Base-by-base conservation (phyloP, 768 basidiomycete species). In the Psilocybe azurescens region DNA sequence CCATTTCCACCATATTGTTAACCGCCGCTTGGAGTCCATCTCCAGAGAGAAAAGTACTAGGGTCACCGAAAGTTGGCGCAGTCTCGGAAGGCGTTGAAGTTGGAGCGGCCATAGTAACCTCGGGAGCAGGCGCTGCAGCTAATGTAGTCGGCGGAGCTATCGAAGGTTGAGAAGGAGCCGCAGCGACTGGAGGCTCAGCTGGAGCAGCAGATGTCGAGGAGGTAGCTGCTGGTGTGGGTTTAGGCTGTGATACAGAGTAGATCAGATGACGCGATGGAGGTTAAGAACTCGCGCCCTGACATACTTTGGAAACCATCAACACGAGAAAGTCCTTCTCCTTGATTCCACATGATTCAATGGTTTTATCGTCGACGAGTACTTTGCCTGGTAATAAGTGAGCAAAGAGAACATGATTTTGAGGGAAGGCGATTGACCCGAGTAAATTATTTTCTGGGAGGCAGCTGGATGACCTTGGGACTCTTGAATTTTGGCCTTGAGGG, bases 311-410 rank as follows among this genome's bases (percentile, higher is more conserved):
- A 36, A 98, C 93, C 97, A 99, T 99, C 47, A 99, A 87, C n/a
- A 99, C 97, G 62, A 99, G 79, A 79, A 99, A 99, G 75, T 97
- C 97, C 80, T 97, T 99, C 78, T 99, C 97, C 79, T 97, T 96
- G 82, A 99, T 93, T 57, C 90, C 87, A 70, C 90, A 92, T 50
- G 91, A 90, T 68, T 85, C 91, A 38, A 99, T 85, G 1, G 90
- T 91, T 81, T 95, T 96, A 61, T 88, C 86, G 74, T 99, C 95
- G 9, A 86, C 73, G 20, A 99, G 83, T 51, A 99, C 90, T 82
- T 97, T 96, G 58, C 97, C 97, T 97, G 73, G 28, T 64, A 20
- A 3, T 2, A 41, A 13, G 47, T 62, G 60, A 68, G 53, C 16
- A 48, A 38, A 24, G 60, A 24, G 33, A 56, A 53, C 8, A 62